Evolutionary conservation across 768 basidiomycete species (phyloP), one percentile per base, ranked within the genome.

Genomic region (Crucibulum laeve): DNA sequence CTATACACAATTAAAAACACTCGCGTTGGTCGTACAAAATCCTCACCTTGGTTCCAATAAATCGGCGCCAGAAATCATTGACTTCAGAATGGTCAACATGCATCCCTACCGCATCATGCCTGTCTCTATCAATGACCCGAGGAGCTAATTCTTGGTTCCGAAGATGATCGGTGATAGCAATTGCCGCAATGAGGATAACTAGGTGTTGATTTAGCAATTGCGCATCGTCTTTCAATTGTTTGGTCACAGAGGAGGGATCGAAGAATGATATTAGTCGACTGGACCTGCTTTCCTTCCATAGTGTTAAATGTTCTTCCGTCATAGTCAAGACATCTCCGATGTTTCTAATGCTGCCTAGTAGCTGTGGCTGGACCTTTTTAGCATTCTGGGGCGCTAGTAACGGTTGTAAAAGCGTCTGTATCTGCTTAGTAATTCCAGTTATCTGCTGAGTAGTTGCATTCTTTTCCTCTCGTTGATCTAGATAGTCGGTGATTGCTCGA

Each of bases 11-110:
- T n/a, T n/a, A n/a, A n/a, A n/a, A n/a, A n/a, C 25, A 40, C 22
- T 10, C 5, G 24, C 8, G n/a, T 5, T 15, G 18, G 24, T 11
- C 15, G 38, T 17, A 10, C 4, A 30, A 19, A 17, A 3, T 2
- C 44, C 48, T 36, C 26, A 54, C 59, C 52, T 59, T 49, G 5
- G 47, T 48, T n/a, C 59, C 58, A 15, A 61, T 41, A 30, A 52
- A 52, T 8, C 42, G 46, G 4, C 43, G 37, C 61, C 61, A 60
- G 35, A 62, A 61, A 25, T 48, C 41, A 5, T 32, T 35, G 13
- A 54, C 53, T 8, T 56, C 52, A 8, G 34, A 8, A 46, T 53
- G 42, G 5, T 22, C n/a, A 2, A 48, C 2, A 19, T 17, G 24
- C 30, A 28, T 42, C 46, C 11, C 43, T 5, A 22, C 30, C 28